Evolutionary conservation across 148 eudicot species (phyloP).

Genomic region (Rhododendron williamsianum): DNA sequence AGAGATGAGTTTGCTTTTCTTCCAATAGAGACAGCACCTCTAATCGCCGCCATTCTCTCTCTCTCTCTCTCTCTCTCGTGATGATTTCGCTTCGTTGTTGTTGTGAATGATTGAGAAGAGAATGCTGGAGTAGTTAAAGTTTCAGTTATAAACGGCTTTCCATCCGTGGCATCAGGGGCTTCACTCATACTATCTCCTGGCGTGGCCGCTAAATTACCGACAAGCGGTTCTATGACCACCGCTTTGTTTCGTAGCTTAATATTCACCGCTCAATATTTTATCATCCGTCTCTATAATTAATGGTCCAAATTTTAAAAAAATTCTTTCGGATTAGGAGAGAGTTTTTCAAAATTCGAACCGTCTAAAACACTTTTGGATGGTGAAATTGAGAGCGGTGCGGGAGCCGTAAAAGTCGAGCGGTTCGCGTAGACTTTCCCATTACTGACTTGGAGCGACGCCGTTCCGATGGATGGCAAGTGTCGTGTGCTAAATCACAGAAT

Average conservation of each 20-base stretch:
- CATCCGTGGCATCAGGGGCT: constrained; percentile 17
- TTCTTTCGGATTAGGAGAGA: no score
- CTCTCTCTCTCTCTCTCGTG: background rate
- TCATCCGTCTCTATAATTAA: rapidly evolving
- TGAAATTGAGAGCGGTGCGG: rapidly evolving
- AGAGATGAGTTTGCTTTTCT: constrained; percentile 27
- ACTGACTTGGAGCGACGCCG: no score
- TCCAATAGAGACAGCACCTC: constrained; percentile 35
- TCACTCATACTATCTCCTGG: background rate
- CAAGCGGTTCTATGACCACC: no score
- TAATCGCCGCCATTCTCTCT: constrained; percentile 49
- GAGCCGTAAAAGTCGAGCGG: no score
- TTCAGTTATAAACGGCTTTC: constrained; percentile 13
- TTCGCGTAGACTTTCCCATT: no score
- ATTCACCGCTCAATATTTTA: no score
- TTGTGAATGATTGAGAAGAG: background rate
- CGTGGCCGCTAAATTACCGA: background rate
- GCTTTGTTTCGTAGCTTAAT: no score
- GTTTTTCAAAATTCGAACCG: no score
- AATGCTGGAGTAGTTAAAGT: background rate
- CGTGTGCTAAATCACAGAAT: no score
- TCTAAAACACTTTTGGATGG: no score
- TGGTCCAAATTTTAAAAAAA: no score
- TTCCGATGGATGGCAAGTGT: no score
- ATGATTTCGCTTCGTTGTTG: background rate